Percentiles rank a stretch among this genome's conserved stretches.
Evolutionary conservation across 225 moss, liverwort and hornwort genomes (phyloP).

Genomic region (Takakia lepidozioides): DNA sequence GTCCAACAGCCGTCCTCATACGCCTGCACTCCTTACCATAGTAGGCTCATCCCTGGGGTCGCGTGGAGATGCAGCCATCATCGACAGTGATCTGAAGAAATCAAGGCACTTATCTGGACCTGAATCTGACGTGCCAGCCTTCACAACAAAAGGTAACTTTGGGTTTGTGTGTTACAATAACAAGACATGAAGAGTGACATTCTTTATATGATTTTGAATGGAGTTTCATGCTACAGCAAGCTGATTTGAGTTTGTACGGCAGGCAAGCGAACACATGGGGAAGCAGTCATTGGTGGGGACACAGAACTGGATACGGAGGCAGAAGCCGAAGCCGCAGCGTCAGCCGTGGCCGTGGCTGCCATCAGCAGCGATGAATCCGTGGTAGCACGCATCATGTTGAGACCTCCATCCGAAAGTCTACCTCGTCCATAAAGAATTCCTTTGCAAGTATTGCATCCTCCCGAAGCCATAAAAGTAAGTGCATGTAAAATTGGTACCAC

Average conservation of each 20-base stretch:
- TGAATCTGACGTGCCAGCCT: conserved; percentile 60
- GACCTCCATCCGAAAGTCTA: conserved; percentile 50
- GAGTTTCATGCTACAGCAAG: background rate
- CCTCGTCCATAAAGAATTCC: conserved; percentile 54
- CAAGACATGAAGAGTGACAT: background rate
- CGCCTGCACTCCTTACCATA: conserved; percentile 66
- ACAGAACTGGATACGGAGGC: conserved; percentile 77
- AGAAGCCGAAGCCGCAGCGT: conserved; percentile 94
- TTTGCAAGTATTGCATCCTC: conserved; percentile 54
- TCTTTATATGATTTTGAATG: conserved; percentile 5
- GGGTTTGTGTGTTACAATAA: background rate
- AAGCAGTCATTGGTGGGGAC: conserved; percentile 55
- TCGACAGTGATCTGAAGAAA: conserved; percentile 65
- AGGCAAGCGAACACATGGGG: conserved; percentile 62
- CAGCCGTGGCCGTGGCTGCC: conserved; percentile 98
- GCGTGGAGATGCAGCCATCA: conserved; percentile 55
- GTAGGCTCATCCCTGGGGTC: conserved; percentile 73
- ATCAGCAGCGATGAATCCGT: conserved; percentile 97
- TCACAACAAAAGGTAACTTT: conserved; percentile 48
- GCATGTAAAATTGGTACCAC: too few species aligned
- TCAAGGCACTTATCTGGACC: conserved; percentile 50
- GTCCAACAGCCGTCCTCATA: conserved; percentile 68
- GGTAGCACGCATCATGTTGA: conserved; percentile 69
- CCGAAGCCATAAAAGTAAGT: conserved; percentile 20
- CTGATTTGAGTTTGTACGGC: conserved; percentile 2